Evolutionary conservation across 306 rosid species (phyloP), one percentile per base, ranked within the genome.

Genomic region (Cucurbita pepo): DNA sequence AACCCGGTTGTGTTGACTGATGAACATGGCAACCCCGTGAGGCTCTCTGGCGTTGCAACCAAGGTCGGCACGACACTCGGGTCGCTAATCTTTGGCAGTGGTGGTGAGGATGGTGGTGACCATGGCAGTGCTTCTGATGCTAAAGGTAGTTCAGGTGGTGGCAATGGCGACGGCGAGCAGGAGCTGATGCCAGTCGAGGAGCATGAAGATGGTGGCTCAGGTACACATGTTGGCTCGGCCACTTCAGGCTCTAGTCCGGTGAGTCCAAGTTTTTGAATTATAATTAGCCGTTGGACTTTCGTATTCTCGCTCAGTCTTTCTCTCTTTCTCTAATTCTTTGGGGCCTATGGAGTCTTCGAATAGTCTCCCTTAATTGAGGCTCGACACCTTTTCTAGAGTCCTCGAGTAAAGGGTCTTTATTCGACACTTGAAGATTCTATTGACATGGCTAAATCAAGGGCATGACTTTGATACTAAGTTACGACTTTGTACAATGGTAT

Each of bases 21-120:
- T 34, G 90, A 90, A 81, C 80, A 71, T 12, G 98, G 98, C 43
- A 58, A 79, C 25, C 95, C 96, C 55, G 75, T 94, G 56, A 72
- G 75, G 51, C 77, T 94, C 48, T 76, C 85, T 3, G 98, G 97
- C 1, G 82, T 90, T 5, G 97, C 89, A 10, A 75, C 70, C 7
- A 45, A 22, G 56, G 21, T 10, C 14, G 78, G 77, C 72, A 45
- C 89, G n/a, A 69, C 75, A 34, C 60, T 77, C 3, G 45, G 56
- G 52, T 41, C 70, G 14, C 51, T 63, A 52, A n/a, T 63, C 1
- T 18, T 43, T 16, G 67, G 71, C 21, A 18, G 54, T 44, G 71
- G 9, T 2, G 18, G 1, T 45, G 56, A 5, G 40, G 54, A 22
- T 41, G 59, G 44, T 41, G 59, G 44, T 22, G 14, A 38, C 5